These are phyloP conservation scores for Chlamydomonas incerta DNA, from an alignment of 139 green algal genomes.

Conservation along the genomic window DNA sequence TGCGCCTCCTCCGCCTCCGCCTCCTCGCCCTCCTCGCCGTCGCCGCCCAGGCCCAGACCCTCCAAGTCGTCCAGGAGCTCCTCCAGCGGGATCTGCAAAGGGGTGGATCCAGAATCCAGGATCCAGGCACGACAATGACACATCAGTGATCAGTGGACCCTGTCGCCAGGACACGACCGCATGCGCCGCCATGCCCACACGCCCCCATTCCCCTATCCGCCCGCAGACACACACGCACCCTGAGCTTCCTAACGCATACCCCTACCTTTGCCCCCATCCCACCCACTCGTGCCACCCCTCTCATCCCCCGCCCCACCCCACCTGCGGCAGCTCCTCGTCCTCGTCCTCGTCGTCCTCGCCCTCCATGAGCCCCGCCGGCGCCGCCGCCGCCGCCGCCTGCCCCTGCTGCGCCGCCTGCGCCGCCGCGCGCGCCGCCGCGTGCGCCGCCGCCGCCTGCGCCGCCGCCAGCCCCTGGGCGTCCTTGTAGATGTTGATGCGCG, in stretches of 20 bases:
- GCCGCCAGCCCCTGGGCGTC: constrained; percentile 33
- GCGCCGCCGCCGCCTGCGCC: constrained; percentile 24
- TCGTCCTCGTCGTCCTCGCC: constrained; percentile 52
- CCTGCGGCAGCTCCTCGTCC: constrained; percentile 66
- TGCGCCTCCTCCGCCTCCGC: constrained; percentile 17
- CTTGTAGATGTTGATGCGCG: constrained; percentile 62
- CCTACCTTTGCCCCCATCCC: not conserved
- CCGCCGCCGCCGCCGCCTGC: not conserved
- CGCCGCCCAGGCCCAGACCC: constrained; percentile 65
- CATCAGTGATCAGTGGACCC: too few species aligned
- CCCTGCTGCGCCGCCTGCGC: not conserved
- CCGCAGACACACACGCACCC: not conserved
- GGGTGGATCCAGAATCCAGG: too few species aligned
- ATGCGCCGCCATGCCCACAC: too few species aligned
- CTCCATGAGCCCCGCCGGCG: constrained; percentile 21
- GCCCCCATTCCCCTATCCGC: too few species aligned
- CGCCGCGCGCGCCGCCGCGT: too few species aligned
- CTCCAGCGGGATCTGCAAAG: constrained; percentile 94
- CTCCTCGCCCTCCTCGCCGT: constrained; percentile 40
- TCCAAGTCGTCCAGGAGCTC: constrained; percentile 94
- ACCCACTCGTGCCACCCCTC: not conserved
- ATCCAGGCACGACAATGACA: too few species aligned
- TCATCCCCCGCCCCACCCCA: not conserved
- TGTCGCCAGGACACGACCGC: too few species aligned
- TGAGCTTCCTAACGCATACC: not conserved